Base-by-base conservation (phyloP, 306 rosid genomes). In the Pterocarpus santalinus region DNA sequence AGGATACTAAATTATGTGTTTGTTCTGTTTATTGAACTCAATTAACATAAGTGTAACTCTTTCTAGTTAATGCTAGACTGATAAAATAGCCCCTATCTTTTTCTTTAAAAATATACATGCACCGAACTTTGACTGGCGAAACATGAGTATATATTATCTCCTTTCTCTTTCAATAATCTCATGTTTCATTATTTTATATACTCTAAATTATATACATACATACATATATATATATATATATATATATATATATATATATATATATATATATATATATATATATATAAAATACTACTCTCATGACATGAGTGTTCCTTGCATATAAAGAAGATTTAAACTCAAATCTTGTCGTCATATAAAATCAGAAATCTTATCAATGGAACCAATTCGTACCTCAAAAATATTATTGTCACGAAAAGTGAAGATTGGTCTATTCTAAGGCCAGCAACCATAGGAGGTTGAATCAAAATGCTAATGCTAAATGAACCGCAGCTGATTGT, bases 361-460 rank as follows among this genome's bases (percentile, higher is more conserved):
- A 49, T 34, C 33, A 8, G 8, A 53, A 82, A 83, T 77, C 64
- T 63, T n/a, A 55, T 71, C 16, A 62, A 57, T n/a, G 67, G 73
- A 71, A 80, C 7, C 72, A 49, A 51, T 33, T 65, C 5, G 41
- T 9, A 65, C n/a, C 30, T 1, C 44, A 14, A 72, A 60, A 35
- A 52, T 56, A 71, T 51, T 65, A 63, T 53, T 75, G 78, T 67
- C 81, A 53, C 15, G 38, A 75, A 84, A 79, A 82, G 83, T 66
- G 80, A 77, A 76, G 81, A 57, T 73, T 11, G 77, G 87, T 82
- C 80, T 82, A 77, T 86, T 80, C 69, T 46, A 72, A 83, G 81
- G 57, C 75, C 73, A 86, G 74, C 83, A 83, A 47, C 28, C 56
- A 83, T 39, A n/a, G 8, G 65, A 80, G 66, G 72, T 46, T 58